Conservation (phyloP, 768 basidiomycete species). For the Phylloporus rhodoxanthus region DNA sequence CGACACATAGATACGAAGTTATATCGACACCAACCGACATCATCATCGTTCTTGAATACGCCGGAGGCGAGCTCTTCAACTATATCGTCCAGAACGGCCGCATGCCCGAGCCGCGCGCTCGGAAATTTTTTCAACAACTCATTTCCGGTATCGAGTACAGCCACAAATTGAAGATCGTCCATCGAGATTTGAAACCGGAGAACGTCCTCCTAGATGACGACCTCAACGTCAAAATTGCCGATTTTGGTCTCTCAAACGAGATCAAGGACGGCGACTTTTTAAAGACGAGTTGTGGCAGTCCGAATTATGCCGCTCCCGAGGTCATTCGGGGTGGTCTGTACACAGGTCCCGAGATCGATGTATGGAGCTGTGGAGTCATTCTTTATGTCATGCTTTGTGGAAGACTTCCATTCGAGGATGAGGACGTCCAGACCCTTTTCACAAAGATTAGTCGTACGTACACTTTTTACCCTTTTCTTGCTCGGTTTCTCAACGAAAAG, state of each 20-base stretch:
- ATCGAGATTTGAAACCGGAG: slow-evolving; percentile 97
- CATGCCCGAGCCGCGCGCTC: slow-evolving; percentile 81
- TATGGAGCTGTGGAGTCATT: slow-evolving; percentile 99
- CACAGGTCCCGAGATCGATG: slow-evolving; percentile 96
- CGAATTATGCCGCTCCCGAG: slow-evolving; percentile 98
- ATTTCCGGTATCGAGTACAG: slow-evolving; percentile 97
- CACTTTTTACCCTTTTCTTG: background rate
- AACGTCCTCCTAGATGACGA: slow-evolving; percentile 85
- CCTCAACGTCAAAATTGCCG: slow-evolving; percentile 95
- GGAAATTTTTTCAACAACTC: slow-evolving; percentile 97
- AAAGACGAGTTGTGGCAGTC: slow-evolving; percentile 95
- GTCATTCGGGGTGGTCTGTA: slow-evolving; percentile 94
- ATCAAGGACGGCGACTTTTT: slow-evolving; percentile 96
- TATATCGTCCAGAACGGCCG: slow-evolving; percentile 93
- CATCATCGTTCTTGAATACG: slow-evolving; percentile 97
- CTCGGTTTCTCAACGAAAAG: background rate
- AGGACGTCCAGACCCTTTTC: slow-evolving; percentile 88
- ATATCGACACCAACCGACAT: slow-evolving; percentile 94
- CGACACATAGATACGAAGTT: slow-evolving; percentile 61
- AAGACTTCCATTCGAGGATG: slow-evolving; percentile 93
- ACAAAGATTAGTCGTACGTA: slow-evolving; percentile 85
- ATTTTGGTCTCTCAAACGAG: slow-evolving; percentile 94
- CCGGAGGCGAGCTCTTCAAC: slow-evolving; percentile 95
- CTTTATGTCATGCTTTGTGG: slow-evolving; percentile 98
- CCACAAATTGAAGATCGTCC: slow-evolving; percentile 94